Percentiles rank a stretch among this genome's conserved stretches.
Conservation (phyloP, 805 yeast species). For the Kazachstania taianensis region DNA sequence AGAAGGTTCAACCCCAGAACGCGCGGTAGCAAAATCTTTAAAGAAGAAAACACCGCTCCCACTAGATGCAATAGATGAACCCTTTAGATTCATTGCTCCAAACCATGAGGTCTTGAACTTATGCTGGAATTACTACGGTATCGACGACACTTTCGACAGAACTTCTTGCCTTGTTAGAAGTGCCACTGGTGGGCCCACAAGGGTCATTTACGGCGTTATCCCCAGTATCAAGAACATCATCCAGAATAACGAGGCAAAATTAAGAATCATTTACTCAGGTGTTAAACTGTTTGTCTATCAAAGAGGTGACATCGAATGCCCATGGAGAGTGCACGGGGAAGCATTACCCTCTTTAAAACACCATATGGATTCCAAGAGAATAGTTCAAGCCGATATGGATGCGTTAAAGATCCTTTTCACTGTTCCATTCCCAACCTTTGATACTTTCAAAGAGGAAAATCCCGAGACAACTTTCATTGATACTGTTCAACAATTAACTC, state of each 20-base stretch:
- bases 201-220: slow-evolving; percentile 83
- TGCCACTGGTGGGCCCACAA: slow-evolving; percentile 88
- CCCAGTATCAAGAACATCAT: slow-evolving; percentile 65
- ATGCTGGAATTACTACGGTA: slow-evolving; percentile 84
- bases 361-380: slow-evolving; percentile 52
- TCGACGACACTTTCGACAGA: slow-evolving; percentile 56
- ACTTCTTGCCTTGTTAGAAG: slow-evolving; percentile 81
- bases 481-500: slow-evolving; percentile 40
- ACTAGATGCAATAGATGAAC: slow-evolving; percentile 89
- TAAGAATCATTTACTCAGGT: slow-evolving; percentile 87
- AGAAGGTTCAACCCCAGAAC: slow-evolving; percentile 18
- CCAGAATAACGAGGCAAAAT: slow-evolving; percentile 57
- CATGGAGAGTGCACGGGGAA: slow-evolving; percentile 93
- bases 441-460: slow-evolving; percentile 38
- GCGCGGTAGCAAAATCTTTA: slow-evolving; percentile 11
- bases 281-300: slow-evolving; percentile 87
- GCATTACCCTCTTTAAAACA: slow-evolving; percentile 59
- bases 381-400: slow-evolving; percentile 43
- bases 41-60: slow-evolving; percentile 69
- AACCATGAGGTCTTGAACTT: slow-evolving; percentile 54
- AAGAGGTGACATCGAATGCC: slow-evolving; percentile 63
- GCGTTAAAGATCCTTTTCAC: slow-evolving; percentile 55
- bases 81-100: slow-evolving; percentile 69
- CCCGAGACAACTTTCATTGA: slow-evolving; percentile 49
- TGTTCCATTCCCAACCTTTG: slow-evolving; percentile 72